These are phyloP conservation scores for Boletus edulis DNA, from an alignment of 768 basidiomycete species.

Conservation along the genomic window DNA sequence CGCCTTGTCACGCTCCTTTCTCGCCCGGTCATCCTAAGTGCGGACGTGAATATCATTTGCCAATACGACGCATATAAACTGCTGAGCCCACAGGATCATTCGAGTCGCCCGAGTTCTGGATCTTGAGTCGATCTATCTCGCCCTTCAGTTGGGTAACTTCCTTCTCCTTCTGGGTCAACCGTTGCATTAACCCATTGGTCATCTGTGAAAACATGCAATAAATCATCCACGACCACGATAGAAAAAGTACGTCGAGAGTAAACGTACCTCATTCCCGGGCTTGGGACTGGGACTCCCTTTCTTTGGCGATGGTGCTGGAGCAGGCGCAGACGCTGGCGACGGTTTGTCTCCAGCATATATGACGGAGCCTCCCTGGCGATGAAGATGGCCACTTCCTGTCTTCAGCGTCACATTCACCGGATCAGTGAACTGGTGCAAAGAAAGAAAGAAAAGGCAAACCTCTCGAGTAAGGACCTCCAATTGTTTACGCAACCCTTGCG, in stretches of 20 bases:
- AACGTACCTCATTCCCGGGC: conserved; percentile 53
- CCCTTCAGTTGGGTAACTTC: conserved; percentile 72
- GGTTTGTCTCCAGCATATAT: conserved; percentile 12
- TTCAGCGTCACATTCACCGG: conserved; percentile 9
- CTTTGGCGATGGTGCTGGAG: conserved; percentile 19
- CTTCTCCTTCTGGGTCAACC: conserved; percentile 82
- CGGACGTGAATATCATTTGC: not conserved
- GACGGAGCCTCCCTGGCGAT: conserved; percentile 17
- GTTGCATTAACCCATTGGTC: conserved; percentile 72
- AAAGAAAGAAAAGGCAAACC: conserved; percentile 35
- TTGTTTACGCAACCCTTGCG: conserved; percentile 54
- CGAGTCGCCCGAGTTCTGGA: conserved; percentile 53
- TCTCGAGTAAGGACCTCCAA: conserved; percentile 67
- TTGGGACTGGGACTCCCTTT: conserved; percentile 44
- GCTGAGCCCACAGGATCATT: conserved; percentile 55
- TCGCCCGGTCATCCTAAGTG: conserved; percentile 65
- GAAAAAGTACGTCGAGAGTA: not conserved
- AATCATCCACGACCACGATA: not conserved
- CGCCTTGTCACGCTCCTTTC: conserved; percentile 69
- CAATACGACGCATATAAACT: not conserved
- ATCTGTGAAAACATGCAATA: conserved; percentile 36
- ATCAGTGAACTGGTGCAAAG: not conserved
- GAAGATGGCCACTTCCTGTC: not conserved
- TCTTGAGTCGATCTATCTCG: conserved; percentile 63
- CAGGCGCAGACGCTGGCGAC: not conserved